Percentiles rank a stretch among this genome's conserved stretches.
phyloP scores from a whole-genome alignment of 495 filamentous ascomycete species.

The Xylaria flabelliformis region DNA sequence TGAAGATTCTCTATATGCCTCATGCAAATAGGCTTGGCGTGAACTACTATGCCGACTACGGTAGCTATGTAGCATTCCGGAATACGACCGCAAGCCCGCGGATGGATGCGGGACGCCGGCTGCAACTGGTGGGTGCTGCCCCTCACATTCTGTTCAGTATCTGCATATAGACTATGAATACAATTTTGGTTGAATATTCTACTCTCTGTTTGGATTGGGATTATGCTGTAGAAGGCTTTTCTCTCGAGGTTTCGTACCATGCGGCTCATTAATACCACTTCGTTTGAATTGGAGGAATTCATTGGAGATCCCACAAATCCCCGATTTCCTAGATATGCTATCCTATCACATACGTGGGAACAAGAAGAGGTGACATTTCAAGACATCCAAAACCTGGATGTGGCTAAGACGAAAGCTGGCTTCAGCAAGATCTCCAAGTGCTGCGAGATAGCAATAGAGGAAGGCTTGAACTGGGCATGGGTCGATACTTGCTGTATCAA shows the following conservation, averaged over 20 bases:
- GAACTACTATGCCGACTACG: conserved; percentile 7
- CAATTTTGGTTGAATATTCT: not conserved
- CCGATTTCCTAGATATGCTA: conserved; percentile 30
- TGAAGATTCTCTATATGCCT: conserved; percentile 1
- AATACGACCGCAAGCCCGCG: conserved; percentile 13
- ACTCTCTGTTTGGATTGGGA: not conserved
- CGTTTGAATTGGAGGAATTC: conserved; percentile 9
- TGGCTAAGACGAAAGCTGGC: conserved; percentile 22
- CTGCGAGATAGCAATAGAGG: conserved; percentile 20
- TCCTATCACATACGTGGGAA: conserved; percentile 35
- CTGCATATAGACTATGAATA: not conserved
- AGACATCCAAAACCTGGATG: conserved; percentile 21
- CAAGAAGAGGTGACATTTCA: conserved; percentile 34
- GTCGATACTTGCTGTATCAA: conserved; percentile 43
- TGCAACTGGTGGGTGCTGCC: not conserved
- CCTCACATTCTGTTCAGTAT: not conserved
- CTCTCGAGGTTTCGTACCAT: not conserved
- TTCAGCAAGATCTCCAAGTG: conserved; percentile 29
- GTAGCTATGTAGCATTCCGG: conserved; percentile 12
- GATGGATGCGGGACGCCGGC: conserved; percentile 6
- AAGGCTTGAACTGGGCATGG: conserved; percentile 37
- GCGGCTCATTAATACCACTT: conserved; percentile 21
- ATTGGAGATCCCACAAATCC: not conserved
- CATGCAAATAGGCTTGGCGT: conserved; percentile 5
- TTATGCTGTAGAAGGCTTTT: not conserved